Evolutionary conservation across 2,329 filamentous ascomycete genomes (phyloP).

Genomic region (Penicillium sp.): DNA sequence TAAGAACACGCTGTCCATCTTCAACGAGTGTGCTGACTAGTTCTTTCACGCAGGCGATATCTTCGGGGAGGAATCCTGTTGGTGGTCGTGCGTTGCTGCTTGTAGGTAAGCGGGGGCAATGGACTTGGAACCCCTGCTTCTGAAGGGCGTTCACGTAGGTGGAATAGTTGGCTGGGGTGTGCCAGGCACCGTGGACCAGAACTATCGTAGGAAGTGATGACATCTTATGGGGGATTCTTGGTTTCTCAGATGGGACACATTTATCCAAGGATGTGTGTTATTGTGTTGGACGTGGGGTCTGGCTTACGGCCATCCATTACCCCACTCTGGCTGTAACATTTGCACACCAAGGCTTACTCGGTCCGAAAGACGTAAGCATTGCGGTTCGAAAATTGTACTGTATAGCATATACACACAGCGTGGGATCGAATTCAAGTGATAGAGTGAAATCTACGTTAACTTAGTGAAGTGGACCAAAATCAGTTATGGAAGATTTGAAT

Average conservation of each 20-base stretch:
- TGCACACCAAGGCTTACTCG: no score
- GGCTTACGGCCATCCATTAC: no score
- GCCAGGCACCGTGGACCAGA: constrained; percentile 25
- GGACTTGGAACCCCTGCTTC: constrained; percentile 16
- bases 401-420: no score
- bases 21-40: constrained; percentile 6
- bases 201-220: constrained; percentile 12
- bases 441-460: neutral
- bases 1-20: constrained; percentile 14
- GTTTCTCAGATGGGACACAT: no score
- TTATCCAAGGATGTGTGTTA: no score
- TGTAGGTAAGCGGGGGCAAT: constrained; percentile 18
- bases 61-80: constrained; percentile 7
- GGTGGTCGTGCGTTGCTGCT: constrained; percentile 13
- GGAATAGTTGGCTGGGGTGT: constrained; percentile 16
- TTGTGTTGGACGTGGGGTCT: no score
- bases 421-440: no score
- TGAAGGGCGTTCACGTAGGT: constrained; percentile 13
- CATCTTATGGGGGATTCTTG: neutral
- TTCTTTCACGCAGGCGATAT: constrained; percentile 9
- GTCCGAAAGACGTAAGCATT: no score
- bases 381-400: no score
- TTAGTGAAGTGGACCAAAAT: neutral
- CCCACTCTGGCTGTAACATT: no score
- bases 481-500: neutral